Percentiles rank a stretch among this genome's conserved stretches.
Conservation (phyloP, 306 rosid genomes). For the Echinosophora koreensis region DNA sequence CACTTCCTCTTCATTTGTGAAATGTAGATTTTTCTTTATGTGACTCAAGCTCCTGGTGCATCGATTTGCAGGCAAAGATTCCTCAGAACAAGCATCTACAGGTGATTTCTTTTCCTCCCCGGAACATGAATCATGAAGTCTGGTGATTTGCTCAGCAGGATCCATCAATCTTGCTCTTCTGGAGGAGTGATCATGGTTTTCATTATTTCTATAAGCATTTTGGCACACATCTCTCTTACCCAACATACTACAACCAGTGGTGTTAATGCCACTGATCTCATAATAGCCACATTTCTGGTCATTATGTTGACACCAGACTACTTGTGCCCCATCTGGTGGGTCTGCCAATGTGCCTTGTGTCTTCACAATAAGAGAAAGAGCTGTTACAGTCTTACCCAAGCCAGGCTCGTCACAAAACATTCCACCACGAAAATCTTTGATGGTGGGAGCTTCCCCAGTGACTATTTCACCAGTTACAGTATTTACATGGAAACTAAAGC, state of each 20-base stretch:
- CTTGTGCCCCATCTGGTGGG: conserved; percentile 73
- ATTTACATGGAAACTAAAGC: conserved; percentile 70
- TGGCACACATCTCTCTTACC: conserved; percentile 60
- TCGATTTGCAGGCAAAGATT: conserved; percentile 49
- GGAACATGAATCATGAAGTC: conserved; percentile 50
- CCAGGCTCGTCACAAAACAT: conserved; percentile 99
- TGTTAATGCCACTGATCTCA: conserved; percentile 66
- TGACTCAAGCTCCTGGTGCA: conserved; percentile 67
- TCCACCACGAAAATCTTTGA: conserved; percentile 91
- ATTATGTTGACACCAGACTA: conserved; percentile 78
- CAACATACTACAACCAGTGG: conserved; percentile 42
- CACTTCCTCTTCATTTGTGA: conserved; percentile 59
- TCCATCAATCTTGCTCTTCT: conserved; percentile 66
- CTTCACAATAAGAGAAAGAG: conserved; percentile 88
- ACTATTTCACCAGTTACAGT: conserved; percentile 86
- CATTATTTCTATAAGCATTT: conserved; percentile 52
- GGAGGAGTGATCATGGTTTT: conserved; percentile 55
- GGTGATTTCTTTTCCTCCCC: conserved; percentile 59
- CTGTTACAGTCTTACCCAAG: conserved; percentile 95
- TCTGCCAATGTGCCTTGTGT: conserved; percentile 79
- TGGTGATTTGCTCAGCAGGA: conserved; percentile 51
- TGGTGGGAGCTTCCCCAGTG: conserved; percentile 70
- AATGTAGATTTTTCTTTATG: conserved; percentile 63
- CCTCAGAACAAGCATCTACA: conserved; percentile 53
- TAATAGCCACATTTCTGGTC: conserved; percentile 87